Conservation (phyloP, 805 yeast species). For the Scheffersomyces coipomensis region DNA sequence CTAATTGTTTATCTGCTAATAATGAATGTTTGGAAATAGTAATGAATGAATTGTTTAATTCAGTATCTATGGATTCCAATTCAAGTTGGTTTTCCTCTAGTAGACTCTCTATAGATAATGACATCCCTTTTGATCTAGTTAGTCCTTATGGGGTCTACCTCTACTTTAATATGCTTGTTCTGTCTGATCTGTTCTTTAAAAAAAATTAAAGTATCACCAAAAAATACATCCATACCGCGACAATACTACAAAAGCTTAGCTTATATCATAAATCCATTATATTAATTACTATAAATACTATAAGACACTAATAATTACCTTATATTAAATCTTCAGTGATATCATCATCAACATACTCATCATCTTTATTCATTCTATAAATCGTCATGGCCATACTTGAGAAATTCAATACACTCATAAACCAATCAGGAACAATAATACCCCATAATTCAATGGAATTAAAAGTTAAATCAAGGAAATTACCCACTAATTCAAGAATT, state of each 20-base stretch:
- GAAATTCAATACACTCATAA: constrained; percentile 38
- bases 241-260: too few relatives aligned
- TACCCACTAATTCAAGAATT: constrained; percentile 38
- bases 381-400: constrained; percentile 47
- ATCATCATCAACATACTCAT: constrained; percentile 44
- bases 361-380: constrained; percentile 49
- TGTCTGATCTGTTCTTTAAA: too few relatives aligned
- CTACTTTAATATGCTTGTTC: too few relatives aligned
- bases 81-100: neutral
- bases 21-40: neutral
- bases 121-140: too few relatives aligned
- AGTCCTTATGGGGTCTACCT: too few relatives aligned
- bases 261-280: too few relatives aligned
- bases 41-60: neutral
- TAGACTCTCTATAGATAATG: neutral
- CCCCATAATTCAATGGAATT: constrained; percentile 38
- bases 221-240: too few relatives aligned
- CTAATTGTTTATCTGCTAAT: constrained; percentile 1
- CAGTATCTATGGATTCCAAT: neutral
- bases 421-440: constrained; percentile 38
- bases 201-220: too few relatives aligned
- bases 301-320: neutral
- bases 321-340: constrained; percentile 39
- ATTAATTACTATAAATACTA: too few relatives aligned
- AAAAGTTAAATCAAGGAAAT: constrained; percentile 38